A percentile compares a stretch with the other conserved stretches of the same genome.
phyloP scores from a whole-genome alignment of 352 stramenopile species.

The Phytophthora vignae region DNA sequence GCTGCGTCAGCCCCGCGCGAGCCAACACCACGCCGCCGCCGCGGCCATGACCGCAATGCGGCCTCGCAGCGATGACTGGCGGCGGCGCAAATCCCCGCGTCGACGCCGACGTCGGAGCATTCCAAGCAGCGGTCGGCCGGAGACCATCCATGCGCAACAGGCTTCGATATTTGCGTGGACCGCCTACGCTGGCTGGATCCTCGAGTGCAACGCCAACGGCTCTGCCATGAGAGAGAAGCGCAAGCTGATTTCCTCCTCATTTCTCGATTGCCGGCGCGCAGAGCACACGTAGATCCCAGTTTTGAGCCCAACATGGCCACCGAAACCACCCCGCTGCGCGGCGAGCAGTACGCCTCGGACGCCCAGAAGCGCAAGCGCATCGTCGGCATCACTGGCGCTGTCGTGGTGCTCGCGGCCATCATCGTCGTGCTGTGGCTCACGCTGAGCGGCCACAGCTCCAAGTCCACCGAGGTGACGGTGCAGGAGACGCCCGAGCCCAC shows the following conservation, averaged over 20 bases:
- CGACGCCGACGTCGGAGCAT: conserved; percentile 7
- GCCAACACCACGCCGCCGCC: background rate
- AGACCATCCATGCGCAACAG: background rate
- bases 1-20: background rate
- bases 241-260: conserved; percentile 14
- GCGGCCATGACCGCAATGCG: background rate
- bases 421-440: conserved; percentile 44
- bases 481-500: conserved; percentile 32
- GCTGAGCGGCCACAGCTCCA: conserved; percentile 40
- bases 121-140: background rate
- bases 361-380: conserved; percentile 47
- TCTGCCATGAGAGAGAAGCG: conserved; percentile 12
- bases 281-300: conserved; percentile 9
- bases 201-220: background rate
- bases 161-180: conserved; percentile 34
- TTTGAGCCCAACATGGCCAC: conserved; percentile 27
- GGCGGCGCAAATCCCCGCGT: conserved; percentile 1
- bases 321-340: conserved; percentile 39
- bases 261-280: conserved; percentile 26
- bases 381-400: conserved; percentile 37
- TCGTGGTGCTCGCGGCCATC: conserved; percentile 39
- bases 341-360: conserved; percentile 37
- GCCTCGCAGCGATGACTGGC: background rate
- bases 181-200: conserved; percentile 1
- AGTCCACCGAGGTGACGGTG: conserved; percentile 27